Base-by-base conservation (phyloP, 2,329 filamentous ascomycete species). In the Hawksworthiomyces lignivorus region DNA sequence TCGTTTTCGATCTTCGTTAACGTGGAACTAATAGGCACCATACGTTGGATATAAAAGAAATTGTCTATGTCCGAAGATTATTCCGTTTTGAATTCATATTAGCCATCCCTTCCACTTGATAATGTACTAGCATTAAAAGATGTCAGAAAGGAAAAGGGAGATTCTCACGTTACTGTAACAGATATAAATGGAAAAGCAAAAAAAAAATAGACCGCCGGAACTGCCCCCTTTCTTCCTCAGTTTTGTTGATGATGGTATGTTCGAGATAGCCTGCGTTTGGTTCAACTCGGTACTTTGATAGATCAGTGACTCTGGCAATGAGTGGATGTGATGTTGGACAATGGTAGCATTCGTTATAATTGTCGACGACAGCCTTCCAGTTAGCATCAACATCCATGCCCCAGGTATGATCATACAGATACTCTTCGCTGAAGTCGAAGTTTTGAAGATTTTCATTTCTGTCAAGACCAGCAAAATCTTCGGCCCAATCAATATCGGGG, bases 11-110 rank as follows among this genome's bases (percentile, higher is more conserved):
- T 71, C 21, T 58, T 59, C 8, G 61, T 65, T 11, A 56, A 61
- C 10, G 59, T 63, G 1, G 67, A 59, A 3, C 59, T 60, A n/a
- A 61, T 57, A 4, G 70, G 70, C 21, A 73, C 61, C 57, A 71
- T 69, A 35, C 67, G 63, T 51, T 70, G 66, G 46, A 73, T 70
- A 54, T 71, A 71, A 50, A 73, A 67, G 57, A 73, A 73, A 52
- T 70, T 54, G 19, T 62, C 56, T 5, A 63, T 68, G 46, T 4
- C 4, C 4, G 17, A 18, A 21, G 21, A 2, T n/a, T 30, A n/a
- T n/a, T n/a, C n/a, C n/a, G n/a, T n/a, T n/a, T n/a, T n/a, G n/a
- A n/a, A n/a, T n/a, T n/a, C n/a, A n/a, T n/a, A n/a, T n/a, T n/a
- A n/a, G n/a, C n/a, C n/a, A n/a, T n/a, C n/a, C n/a, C n/a, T n/a